Base-by-base conservation (phyloP, 2,329 filamentous ascomycete species). In the Emmonsia crescens region DNA sequence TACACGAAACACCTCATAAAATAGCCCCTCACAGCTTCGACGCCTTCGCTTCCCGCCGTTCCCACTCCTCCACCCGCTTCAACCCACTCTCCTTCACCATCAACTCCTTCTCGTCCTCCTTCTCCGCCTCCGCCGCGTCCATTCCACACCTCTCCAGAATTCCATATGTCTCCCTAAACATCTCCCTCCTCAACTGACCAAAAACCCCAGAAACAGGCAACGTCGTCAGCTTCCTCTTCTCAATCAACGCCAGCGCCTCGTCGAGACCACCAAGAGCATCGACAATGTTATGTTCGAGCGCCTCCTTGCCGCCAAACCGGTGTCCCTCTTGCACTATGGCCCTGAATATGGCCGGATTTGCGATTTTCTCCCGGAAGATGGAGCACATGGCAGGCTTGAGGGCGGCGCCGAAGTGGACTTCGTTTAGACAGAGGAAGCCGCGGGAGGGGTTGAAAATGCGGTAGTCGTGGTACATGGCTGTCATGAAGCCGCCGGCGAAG, bases 391-490 rank as follows among this genome's bases (percentile, higher is more conserved):
- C 80, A 2, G 89, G 81, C 66, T 85, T 83, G 42, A 94, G 81
- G n/a, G 87, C 83, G 1, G 87, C 86, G 59, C 89, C 89, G 64
- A 94, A 88, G 66, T 91, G 85, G 16, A 94, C 79, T 76, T 94
- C 89, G 74, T 93, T 93, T 66, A 94, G 77, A 74, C 89, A 93
- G 46, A 89, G 73, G 74, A 85, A 92, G n/a, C 89, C 90, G 24
- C 82, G 79, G 1, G 79, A 70, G 0, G 86, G 82, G 70, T 88
- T 88, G 77, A 89, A 88, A 66, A 94, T 80, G 33, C 90, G 84
- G 77, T 94, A 94, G 76, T 93, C 89, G 75, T 92, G 89, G 75
- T 88, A 85, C 83, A 91, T 89, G 62, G 88, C 84, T 10, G 88
- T 78, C 86, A 94, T 92, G 64, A 92, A 78, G n/a, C 88, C 89